Conservation (phyloP, 768 basidiomycete genomes). For the Sarcomyxa edulis region DNA sequence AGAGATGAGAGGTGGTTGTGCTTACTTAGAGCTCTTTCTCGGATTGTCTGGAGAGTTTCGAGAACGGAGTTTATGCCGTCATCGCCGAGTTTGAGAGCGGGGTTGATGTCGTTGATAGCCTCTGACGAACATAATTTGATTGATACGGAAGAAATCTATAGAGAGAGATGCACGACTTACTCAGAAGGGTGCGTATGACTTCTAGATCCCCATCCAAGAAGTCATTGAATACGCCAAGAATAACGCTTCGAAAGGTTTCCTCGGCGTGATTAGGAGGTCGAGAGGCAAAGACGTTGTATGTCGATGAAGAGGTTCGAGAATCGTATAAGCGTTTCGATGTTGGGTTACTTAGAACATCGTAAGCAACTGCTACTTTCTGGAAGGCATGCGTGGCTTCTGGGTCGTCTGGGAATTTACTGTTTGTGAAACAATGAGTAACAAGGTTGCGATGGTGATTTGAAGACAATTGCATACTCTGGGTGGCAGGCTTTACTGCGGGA, state of each 20-base stretch:
- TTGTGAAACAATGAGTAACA: constrained; percentile 2
- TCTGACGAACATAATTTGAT: constrained; percentile 30
- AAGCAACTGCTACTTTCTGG: constrained; percentile 82
- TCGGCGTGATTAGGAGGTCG: constrained; percentile 57
- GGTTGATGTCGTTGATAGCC: constrained; percentile 76
- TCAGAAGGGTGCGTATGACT: constrained; percentile 69
- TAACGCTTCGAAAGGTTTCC: constrained; percentile 72
- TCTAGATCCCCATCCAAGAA: constrained; percentile 87
- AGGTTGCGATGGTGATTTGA: not conserved
- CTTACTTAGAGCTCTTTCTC: constrained; percentile 72
- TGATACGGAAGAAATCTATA: not conserved
- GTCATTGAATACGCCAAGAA: constrained; percentile 73
- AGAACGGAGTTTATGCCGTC: constrained; percentile 79
- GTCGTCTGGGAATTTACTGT: constrained; percentile 76
- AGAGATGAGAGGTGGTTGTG: constrained; percentile 6
- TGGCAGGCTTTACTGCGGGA: constrained; percentile 72
- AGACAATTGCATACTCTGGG: constrained; percentile 65
- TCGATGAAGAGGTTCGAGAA: constrained; percentile 36
- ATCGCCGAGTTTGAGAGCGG: constrained; percentile 69
- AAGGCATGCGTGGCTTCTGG: constrained; percentile 79
- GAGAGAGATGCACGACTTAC: constrained; percentile 34
- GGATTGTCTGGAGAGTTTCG: constrained; percentile 59
- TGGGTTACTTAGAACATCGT: constrained; percentile 74
- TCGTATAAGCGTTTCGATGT: constrained; percentile 68
- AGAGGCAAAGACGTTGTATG: constrained; percentile 51